Conservation (phyloP, 441 rosid species). For the Croton laevigatus region DNA sequence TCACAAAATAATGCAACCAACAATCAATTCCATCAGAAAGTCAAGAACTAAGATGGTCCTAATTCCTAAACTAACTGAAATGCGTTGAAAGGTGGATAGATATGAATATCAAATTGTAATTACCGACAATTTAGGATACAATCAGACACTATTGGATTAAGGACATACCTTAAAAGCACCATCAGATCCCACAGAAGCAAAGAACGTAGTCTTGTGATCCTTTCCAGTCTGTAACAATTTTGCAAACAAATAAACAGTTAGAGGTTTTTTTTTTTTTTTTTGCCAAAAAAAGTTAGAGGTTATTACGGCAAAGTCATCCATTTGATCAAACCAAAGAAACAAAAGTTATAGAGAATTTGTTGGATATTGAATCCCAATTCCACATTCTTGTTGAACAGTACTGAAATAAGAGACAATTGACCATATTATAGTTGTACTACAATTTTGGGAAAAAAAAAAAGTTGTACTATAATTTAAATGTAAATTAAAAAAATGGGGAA, state of each 20-base stretch:
- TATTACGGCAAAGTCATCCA: not conserved
- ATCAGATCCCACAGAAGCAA: not conserved
- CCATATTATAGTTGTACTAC: not conserved
- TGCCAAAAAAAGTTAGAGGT: too few relatives aligned
- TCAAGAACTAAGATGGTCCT: constrained; percentile 18
- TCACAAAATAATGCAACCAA: not conserved
- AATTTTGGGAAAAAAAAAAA: too few relatives aligned
- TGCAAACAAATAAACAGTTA: not conserved
- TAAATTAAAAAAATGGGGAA: constrained; percentile 1
- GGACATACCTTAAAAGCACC: constrained; percentile 7
- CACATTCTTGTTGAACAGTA: not conserved
- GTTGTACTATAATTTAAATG: not conserved
- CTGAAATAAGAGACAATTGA: not conserved
- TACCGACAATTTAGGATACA: not conserved
- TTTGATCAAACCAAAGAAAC: not conserved
- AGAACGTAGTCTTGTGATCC: not conserved
- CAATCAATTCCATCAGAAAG: constrained; percentile 5
- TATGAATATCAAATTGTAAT: not conserved
- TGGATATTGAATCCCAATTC: not conserved
- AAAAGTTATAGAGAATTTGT: not conserved
- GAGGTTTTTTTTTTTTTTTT: too few relatives aligned
- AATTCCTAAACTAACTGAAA: not conserved
- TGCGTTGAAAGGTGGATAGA: constrained; percentile 25
- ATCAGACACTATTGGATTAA: not conserved
- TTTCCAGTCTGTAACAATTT: too few relatives aligned